Conservation (phyloP, 2,329 filamentous ascomycete genomes). For the Aureobasidium mangrovei region DNA sequence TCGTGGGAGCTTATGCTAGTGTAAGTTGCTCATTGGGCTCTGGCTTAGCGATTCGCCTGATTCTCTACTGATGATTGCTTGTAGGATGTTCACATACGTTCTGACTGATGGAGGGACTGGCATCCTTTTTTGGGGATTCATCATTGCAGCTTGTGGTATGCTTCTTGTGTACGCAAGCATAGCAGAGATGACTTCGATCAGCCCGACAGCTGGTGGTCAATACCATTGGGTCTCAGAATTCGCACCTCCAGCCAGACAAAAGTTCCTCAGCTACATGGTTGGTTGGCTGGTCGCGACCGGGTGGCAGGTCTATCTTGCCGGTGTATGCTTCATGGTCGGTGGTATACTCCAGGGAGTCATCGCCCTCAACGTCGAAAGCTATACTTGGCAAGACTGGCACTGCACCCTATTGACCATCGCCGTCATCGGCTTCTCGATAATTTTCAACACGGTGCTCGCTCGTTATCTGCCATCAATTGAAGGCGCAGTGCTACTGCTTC, state of each 20-base stretch:
- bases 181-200: constrained; percentile 18
- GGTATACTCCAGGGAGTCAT: constrained; percentile 39
- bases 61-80: too few relatives aligned
- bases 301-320: constrained; percentile 39
- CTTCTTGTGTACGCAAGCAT: constrained; percentile 18
- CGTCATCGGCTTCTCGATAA: constrained; percentile 16
- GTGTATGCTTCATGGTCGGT: constrained; percentile 37
- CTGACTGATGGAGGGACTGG: constrained; percentile 20
- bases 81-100: constrained; percentile 7
- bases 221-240: constrained; percentile 25
- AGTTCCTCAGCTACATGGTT: constrained; percentile 20
- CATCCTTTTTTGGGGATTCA: constrained; percentile 20
- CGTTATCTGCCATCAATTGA: constrained; percentile 24
- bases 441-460: constrained; percentile 25
- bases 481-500: constrained; percentile 25
- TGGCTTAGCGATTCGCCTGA: too few relatives aligned
- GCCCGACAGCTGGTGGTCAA: constrained; percentile 18
- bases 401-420: constrained; percentile 33
- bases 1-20: constrained; percentile 23
- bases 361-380: constrained; percentile 35
- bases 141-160: constrained; percentile 16
- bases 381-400: constrained; percentile 36
- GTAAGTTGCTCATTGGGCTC: too few relatives aligned
- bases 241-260: constrained; percentile 21
- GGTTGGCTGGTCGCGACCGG: constrained; percentile 26